Percentiles rank a stretch among this genome's conserved stretches.
Conservation (phyloP, 768 basidiomycete genomes). For the Agaricus sinodeliciosus region DNA sequence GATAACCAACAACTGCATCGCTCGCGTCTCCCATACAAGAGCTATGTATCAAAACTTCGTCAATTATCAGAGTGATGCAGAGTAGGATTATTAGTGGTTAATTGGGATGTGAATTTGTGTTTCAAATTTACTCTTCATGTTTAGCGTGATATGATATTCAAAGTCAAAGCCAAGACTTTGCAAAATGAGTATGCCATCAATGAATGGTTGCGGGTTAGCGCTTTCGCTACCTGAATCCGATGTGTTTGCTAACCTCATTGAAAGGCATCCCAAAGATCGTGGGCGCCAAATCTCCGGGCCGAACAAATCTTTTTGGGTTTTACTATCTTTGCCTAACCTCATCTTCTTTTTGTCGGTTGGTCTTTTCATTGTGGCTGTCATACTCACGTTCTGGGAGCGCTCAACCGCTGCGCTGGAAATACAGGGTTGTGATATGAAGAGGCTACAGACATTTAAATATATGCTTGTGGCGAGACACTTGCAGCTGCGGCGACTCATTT, state of each 20-base stretch:
- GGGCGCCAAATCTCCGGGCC: not conserved
- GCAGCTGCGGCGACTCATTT: not conserved
- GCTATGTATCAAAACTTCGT: too few relatives aligned
- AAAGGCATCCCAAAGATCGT: not conserved
- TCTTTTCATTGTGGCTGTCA: not conserved
- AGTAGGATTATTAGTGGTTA: too few relatives aligned
- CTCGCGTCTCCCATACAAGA: too few relatives aligned
- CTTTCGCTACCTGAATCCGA: not conserved
- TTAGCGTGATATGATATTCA: too few relatives aligned
- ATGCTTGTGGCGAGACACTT: not conserved
- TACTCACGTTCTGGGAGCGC: not conserved
- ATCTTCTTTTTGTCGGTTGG: not conserved
- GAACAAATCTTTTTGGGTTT: not conserved
- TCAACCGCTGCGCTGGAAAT: too few relatives aligned
- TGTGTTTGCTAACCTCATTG: too few relatives aligned
- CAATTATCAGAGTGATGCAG: too few relatives aligned
- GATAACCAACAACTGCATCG: too few relatives aligned
- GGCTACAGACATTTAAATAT: not conserved
- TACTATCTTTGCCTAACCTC: not conserved
- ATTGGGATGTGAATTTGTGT: too few relatives aligned
- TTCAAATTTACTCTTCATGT: too few relatives aligned
- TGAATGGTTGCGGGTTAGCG: not conserved
- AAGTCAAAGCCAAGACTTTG: not conserved
- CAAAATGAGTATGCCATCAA: not conserved
- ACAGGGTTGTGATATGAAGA: not conserved